Conservation (phyloP, 805 yeast genomes). For the Barnettozyma populi region DNA sequence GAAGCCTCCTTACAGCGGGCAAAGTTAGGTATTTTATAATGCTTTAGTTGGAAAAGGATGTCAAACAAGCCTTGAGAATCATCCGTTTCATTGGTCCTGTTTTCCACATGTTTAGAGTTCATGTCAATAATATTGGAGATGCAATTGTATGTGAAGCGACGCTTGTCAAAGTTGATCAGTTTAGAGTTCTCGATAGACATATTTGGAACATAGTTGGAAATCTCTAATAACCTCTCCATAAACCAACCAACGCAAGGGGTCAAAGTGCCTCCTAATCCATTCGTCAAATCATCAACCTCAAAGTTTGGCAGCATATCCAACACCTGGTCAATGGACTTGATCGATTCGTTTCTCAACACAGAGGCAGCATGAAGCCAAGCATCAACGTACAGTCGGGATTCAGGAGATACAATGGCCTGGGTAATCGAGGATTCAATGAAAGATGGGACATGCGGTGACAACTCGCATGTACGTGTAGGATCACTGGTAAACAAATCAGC, state of each 20-base stretch:
- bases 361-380: constrained; percentile 59
- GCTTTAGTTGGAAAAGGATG: constrained; percentile 41
- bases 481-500: constrained; percentile 37
- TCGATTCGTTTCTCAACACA: constrained; percentile 13
- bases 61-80: constrained; percentile 37
- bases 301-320: constrained; percentile 30
- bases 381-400: constrained; percentile 60
- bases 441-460: constrained; percentile 64
- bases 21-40: constrained; percentile 28
- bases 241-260: constrained; percentile 94
- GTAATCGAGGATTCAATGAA: constrained; percentile 76
- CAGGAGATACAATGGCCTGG: constrained; percentile 74
- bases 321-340: constrained; percentile 28
- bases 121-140: constrained; percentile 48
- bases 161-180: constrained; percentile 80
- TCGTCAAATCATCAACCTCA: constrained; percentile 29
- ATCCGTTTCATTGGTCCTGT: constrained; percentile 27
- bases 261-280: constrained; percentile 37
- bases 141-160: constrained; percentile 61
- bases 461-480: constrained; percentile 12
- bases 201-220: constrained; percentile 72
- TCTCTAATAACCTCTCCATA: constrained; percentile 70
- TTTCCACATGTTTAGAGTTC: constrained; percentile 20
- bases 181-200: constrained; percentile 60
- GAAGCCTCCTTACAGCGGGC: constrained; percentile 39